Conservation (phyloP, 1,284 basidiomycete species). For the Cerrena zonata region DNA sequence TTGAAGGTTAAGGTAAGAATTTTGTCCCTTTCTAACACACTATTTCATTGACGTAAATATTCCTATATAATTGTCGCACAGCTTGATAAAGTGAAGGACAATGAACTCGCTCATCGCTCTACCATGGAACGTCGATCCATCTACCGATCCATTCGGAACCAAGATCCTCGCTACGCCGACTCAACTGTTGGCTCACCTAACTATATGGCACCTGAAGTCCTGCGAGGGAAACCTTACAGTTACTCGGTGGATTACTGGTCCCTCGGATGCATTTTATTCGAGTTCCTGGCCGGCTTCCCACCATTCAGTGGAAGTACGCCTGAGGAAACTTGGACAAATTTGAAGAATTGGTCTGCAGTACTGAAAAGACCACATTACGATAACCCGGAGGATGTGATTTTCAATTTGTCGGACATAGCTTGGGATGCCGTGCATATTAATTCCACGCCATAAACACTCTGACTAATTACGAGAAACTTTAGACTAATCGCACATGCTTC, state of each 20-base stretch:
- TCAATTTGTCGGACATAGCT: constrained; percentile 89
- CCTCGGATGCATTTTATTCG: constrained; percentile 95
- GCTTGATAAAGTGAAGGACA: constrained; percentile 96
- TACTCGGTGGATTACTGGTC: constrained; percentile 99
- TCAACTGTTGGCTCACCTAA: constrained; percentile 98
- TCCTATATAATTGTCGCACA: constrained; percentile 26
- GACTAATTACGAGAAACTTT: constrained; percentile 6
- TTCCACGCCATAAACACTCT: not conserved
- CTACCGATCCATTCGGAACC: constrained; percentile 87
- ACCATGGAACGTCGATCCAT: constrained; percentile 93
- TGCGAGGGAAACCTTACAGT: constrained; percentile 90
- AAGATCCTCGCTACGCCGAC: constrained; percentile 91
- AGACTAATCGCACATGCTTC: constrained; percentile 75
- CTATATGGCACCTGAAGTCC: constrained; percentile 92
- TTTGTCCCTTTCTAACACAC: not conserved
- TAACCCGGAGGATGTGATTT: constrained; percentile 92
- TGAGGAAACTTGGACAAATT: constrained; percentile 98
- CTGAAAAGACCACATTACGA: constrained; percentile 91
- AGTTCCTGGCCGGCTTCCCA: constrained; percentile 95
- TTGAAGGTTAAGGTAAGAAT: constrained; percentile 80
- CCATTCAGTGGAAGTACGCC: constrained; percentile 94
- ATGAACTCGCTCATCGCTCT: constrained; percentile 83
- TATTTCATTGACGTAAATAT: constrained; percentile 2
- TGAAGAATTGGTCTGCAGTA: constrained; percentile 96
- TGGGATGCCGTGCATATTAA: constrained; percentile 79